Conservation (phyloP, 73 alveolate genomes). For the Paramecium sonneborni region DNA sequence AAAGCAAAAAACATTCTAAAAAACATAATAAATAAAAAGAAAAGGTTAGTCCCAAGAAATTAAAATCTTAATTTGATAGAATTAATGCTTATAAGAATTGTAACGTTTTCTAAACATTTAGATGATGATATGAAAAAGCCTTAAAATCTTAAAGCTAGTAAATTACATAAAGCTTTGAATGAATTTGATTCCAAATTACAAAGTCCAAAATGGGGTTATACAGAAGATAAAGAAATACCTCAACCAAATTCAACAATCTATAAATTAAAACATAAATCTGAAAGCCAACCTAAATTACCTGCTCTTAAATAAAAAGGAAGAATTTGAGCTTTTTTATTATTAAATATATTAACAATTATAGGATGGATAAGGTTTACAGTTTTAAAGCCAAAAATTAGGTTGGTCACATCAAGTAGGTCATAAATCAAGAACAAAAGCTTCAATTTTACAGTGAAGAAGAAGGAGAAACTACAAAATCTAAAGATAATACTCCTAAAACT, state of each 20-base stretch:
- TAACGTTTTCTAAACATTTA: background rate
- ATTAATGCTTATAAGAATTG: constrained; percentile 45
- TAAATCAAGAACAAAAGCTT: background rate
- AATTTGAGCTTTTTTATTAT: background rate
- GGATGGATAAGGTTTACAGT: background rate
- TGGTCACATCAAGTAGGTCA: background rate
- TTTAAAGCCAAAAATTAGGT: background rate
- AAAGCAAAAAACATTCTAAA: background rate
- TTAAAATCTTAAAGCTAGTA: constrained; percentile 19
- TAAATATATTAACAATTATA: background rate
- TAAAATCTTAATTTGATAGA: constrained; percentile 6
- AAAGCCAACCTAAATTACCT: background rate
- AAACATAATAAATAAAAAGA: background rate
- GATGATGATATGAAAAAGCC: background rate
- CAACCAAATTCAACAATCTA: constrained; percentile 19
- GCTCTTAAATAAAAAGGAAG: background rate
- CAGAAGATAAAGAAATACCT: background rate
- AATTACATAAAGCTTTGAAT: constrained; percentile 21
- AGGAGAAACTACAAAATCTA: background rate
- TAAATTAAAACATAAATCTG: constrained; percentile 37
- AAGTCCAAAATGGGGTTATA: constrained; percentile 32
- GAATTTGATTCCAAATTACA: constrained; percentile 13
- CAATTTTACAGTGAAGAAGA: background rate
- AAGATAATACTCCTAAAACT: background rate
- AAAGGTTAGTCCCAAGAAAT: background rate